Conservation (phyloP, 1,139 yeast genomes). For the Saccharomyces hybrid region DNA sequence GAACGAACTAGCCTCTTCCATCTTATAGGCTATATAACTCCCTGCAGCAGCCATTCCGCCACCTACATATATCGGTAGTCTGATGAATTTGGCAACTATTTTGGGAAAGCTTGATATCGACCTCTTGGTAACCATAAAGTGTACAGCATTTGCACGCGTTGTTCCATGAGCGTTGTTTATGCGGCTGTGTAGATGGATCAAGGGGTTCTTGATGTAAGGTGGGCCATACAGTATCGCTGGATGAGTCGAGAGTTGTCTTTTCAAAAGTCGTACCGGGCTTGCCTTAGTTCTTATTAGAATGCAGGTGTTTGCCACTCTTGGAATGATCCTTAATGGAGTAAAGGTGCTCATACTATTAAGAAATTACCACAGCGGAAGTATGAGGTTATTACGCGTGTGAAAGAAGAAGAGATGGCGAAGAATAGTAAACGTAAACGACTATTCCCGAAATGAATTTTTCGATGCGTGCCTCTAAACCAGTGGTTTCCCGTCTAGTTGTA, state of each 20-base stretch:
- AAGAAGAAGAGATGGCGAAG: too few species aligned
- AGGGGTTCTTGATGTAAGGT: not conserved
- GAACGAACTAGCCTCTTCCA: slow-evolving; percentile 73
- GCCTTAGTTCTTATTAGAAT: not conserved
- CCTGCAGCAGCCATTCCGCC: slow-evolving; percentile 94
- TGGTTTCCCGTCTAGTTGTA: too few species aligned
- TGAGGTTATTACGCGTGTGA: not conserved
- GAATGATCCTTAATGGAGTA: not conserved
- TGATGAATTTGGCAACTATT: slow-evolving; percentile 48
- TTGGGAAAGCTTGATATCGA: slow-evolving; percentile 40
- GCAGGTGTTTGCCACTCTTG: not conserved
- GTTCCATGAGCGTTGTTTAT: not conserved
- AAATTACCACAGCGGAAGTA: not conserved
- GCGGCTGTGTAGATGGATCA: not conserved
- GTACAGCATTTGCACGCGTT: not conserved
- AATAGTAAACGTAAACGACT: not conserved
- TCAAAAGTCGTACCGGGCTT: not conserved
- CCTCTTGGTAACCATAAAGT: slow-evolving; percentile 15
- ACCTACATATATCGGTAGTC: slow-evolving; percentile 73
- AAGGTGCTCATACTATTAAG: not conserved
- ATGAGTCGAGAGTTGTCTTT: not conserved
- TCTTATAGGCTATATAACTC: slow-evolving; percentile 82
- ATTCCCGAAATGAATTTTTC: too few species aligned
- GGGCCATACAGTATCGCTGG: not conserved
- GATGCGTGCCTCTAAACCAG: too few species aligned